Percentiles rank a stretch among this genome's conserved stretches.
These are phyloP conservation scores for Aspergillus brasiliensis DNA, from an alignment of 2,329 filamentous ascomycete genomes.

Conservation along the genomic window DNA sequence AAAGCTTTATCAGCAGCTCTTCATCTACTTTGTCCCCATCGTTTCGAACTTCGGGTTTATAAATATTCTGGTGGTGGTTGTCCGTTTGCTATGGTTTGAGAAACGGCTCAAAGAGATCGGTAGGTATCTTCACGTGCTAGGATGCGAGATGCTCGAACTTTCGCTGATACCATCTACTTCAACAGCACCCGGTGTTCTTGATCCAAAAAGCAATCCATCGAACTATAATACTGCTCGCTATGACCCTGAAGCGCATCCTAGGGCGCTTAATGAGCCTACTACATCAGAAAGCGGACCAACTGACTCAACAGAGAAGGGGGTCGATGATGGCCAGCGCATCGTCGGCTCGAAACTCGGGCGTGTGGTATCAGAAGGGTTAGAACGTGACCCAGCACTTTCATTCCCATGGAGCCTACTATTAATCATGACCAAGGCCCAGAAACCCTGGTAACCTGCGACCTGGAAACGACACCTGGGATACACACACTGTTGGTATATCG, in stretches of 20 bases:
- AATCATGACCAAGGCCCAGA: neutral
- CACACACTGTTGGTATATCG: neutral
- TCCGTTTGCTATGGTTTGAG: conserved; percentile 54
- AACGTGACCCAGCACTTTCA: neutral
- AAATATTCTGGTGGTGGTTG: conserved; percentile 53
- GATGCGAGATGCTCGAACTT: neutral
- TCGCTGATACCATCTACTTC: neutral
- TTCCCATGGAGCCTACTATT: neutral
- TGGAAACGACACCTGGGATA: neutral
- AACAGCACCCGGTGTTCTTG: conserved; percentile 16
- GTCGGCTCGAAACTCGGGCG: neutral
- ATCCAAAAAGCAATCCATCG: conserved; percentile 1
- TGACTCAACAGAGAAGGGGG: neutral
- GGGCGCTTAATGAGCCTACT: neutral
- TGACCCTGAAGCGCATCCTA: conserved; percentile 14
- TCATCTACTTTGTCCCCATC: conserved; percentile 54
- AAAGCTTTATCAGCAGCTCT: conserved; percentile 55
- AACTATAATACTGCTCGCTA: neutral
- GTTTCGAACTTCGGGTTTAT: conserved; percentile 54
- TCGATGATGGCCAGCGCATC: neutral
- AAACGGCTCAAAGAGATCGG: conserved; percentile 47
- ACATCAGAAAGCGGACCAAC: neutral
- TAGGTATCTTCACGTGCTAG: conserved; percentile 7
- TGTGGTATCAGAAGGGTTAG: neutral
- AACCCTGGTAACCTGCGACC: neutral